Evolutionary conservation across 768 basidiomycete genomes (phyloP), one percentile per base, ranked within the genome.

Genomic region (Paxillus ammoniavirescens): DNA sequence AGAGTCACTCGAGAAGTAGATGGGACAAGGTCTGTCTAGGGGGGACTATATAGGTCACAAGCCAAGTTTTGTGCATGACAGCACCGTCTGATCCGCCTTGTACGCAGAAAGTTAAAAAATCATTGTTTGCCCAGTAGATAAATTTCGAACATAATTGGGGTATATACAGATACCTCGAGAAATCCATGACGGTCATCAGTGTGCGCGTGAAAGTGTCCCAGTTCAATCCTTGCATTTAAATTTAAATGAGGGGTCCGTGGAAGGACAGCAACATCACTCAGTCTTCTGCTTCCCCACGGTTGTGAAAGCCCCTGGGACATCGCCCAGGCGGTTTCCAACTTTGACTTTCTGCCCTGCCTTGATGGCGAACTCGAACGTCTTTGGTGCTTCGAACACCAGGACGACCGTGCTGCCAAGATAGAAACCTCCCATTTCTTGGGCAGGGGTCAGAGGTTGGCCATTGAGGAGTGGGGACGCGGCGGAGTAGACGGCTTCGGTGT

Each of bases 391-490:
- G 64, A 98, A 97, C 1, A 98, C 92, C 44, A 98, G 79, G 17
- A 99, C 96, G 63, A 98, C 91, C 5, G 96, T 99, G 71, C 90
- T 93, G 5, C 95, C 95, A 4, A 98, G 77, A 63, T 86, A 89
- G 74, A 99, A 99, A 1, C 95, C 97, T 31, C 97, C 97, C 90
- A 98, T 93, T 75, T 99, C 95, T 69, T 97, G 91, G 1, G 91
- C 95, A 1, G 89, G 79, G 0, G 75, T 77, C 42, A 98, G 77
- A 2, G 96, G 95, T 64, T 97, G 93, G 0, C 97, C 97, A 14
- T 84, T 80, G 35, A 98, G 78, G 23, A 98, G 71, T 0, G 86
- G 74, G 1, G 91, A 93, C 0, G 95, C 96, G 5, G 80, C 81
- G 2, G 86, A 82, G 71, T 99, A 99, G 13, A 91, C 86, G 0